Evolutionary conservation across 768 basidiomycete genomes (phyloP), one percentile per base, ranked within the genome.

Genomic region (Lentinula boryana): DNA sequence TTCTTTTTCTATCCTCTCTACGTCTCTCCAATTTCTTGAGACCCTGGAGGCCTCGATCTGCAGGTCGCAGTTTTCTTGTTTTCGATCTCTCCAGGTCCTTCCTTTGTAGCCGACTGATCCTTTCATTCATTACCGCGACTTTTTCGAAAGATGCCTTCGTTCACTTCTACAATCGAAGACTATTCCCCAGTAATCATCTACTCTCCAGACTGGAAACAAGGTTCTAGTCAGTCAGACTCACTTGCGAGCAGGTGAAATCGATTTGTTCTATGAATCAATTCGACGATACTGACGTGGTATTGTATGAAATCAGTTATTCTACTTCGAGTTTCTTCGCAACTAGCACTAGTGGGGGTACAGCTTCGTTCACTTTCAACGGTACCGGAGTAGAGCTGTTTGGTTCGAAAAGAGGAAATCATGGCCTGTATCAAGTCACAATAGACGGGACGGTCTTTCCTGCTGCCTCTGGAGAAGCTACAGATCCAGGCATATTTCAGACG

Each of bases 311-410:
- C n/a, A 58, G 57, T 18, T 60, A 60, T 53, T 53, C 59, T 52
- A 36, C 15, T 43, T 51, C 59, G 8, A 60, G 59, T 35, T 60
- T 60, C 31, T 43, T 52, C 33, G 59, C 59, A 9, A 41, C 59
- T 6, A 60, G 23, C 32, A 33, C 32, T 27, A 43, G 4, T 21
- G 67, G 70, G 8, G 78, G 78, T 5, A 63, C 62, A 27, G 75
- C 71, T 4, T 72, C 71, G 0, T 77, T 84, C 63, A 60, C 66
- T 27, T 84, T 84, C 71, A 79, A 79, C 46, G 84, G 83, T 15
- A 81, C 76, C 10, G 75, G 72, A 5, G 66, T 84, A 18, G 75
- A 76, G 69, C 66, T 84, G 9, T 84, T 75, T 60, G 84, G 84
- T 7, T 76, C 81, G 2, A 79, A 80, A 57, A 74, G 82, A 23